Evolutionary conservation across 1,139 yeast species (phyloP).

Genomic region (Geotrichum fermentans): DNA sequence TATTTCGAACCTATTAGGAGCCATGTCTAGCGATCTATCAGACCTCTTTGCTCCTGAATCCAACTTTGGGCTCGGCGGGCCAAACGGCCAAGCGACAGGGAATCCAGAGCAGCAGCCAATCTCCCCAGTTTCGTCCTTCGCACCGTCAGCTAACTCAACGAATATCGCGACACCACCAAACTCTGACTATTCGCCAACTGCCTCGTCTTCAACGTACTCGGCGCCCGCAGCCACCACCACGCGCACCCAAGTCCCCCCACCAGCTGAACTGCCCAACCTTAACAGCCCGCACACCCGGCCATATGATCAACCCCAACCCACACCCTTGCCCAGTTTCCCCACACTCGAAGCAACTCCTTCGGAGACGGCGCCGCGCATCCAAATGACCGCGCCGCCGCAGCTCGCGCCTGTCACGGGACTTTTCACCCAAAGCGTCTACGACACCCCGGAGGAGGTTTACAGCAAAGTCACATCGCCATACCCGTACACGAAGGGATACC

Average conservation of each 20-base stretch:
- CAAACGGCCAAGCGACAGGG: too few relatives aligned
- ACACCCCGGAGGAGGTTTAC: conserved; percentile 32
- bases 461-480: conserved; percentile 50
- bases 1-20: conserved; percentile 16
- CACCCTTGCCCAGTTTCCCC: conserved; percentile 1
- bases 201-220: not conserved
- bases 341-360: not conserved
- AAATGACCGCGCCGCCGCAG: not conserved
- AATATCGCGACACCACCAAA: conserved; percentile 6
- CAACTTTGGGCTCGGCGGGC: not conserved
- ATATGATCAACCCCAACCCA: conserved; percentile 5
- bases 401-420: not conserved
- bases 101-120: too few relatives aligned
- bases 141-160: not conserved
- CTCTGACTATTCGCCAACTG: conserved; percentile 7
- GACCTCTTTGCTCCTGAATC: not conserved
- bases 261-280: not conserved
- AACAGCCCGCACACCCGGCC: conserved; percentile 2
- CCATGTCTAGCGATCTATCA: conserved; percentile 4
- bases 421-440: conserved; percentile 5
- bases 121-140: not conserved
- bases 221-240: not conserved
- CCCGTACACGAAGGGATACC: conserved; percentile 86
- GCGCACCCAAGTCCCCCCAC: not conserved
- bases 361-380: not conserved